Evolutionary conservation across 306 rosid species (phyloP).

Genomic region (Casuarina glauca): DNA sequence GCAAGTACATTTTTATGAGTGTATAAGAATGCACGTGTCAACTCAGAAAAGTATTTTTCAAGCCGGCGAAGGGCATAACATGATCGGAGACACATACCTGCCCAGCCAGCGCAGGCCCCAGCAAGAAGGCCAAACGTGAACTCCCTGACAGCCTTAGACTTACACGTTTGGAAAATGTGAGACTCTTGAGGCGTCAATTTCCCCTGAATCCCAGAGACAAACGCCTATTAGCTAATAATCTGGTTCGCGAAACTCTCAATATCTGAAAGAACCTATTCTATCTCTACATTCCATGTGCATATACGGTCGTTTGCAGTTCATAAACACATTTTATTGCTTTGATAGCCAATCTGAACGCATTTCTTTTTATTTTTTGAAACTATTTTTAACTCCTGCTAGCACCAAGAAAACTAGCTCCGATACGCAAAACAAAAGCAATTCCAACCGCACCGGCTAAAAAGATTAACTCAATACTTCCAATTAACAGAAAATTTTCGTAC

Average conservation of each 20-base stretch:
- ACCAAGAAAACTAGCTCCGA: neutral
- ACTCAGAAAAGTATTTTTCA: neutral
- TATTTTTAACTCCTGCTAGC: neutral
- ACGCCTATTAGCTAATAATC: neutral
- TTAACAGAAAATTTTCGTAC: too few species aligned
- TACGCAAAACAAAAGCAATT: neutral
- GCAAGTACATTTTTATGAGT: neutral
- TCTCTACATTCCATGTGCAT: neutral
- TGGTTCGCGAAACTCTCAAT: neutral
- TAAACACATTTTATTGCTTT: neutral
- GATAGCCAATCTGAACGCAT: neutral
- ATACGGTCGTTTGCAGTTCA: neutral
- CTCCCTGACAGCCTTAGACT: constrained; percentile 33
- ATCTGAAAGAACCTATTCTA: neutral
- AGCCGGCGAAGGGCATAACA: neutral
- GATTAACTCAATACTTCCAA: too few species aligned
- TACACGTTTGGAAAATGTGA: constrained; percentile 37
- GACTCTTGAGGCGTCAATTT: constrained; percentile 48
- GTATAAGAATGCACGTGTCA: neutral
- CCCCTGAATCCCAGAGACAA: constrained; percentile 25
- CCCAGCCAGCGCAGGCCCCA: constrained; percentile 43
- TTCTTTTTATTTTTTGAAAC: too few species aligned
- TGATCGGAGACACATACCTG: constrained; percentile 42
- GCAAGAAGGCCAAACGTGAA: constrained; percentile 31
- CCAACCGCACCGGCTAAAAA: neutral